Conservation (phyloP, 1,284 basidiomycete species). For the Anthracocystis panici-leucophaei region DNA sequence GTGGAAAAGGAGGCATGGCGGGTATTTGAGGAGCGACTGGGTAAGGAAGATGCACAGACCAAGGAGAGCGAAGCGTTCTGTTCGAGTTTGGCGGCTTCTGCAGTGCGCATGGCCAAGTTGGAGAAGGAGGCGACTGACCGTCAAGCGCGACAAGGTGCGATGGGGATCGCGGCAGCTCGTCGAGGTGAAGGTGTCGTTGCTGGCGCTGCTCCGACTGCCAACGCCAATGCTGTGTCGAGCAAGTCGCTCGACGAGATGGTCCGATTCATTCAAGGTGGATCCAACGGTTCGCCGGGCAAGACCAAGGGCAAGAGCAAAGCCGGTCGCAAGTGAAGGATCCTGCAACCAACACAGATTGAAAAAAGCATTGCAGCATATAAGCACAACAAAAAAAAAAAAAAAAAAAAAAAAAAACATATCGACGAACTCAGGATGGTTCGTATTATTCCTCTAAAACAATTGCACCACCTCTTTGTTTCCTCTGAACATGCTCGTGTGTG, state of each 20-base stretch:
- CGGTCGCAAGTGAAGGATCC: slow-evolving; percentile 28
- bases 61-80: slow-evolving; percentile 67
- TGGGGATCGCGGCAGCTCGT: slow-evolving; percentile 21
- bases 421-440: slow-evolving; percentile 1
- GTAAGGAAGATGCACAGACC: slow-evolving; percentile 67
- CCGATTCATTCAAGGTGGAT: slow-evolving; percentile 62
- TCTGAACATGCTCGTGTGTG: not conserved
- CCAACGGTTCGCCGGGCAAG: slow-evolving; percentile 33
- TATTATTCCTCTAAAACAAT: slow-evolving; percentile 8
- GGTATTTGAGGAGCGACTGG: slow-evolving; percentile 64
- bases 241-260: slow-evolving; percentile 65
- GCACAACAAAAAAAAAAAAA: not conserved
- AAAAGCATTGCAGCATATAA: not conserved
- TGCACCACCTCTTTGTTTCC: slow-evolving; percentile 30
- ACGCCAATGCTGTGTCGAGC: slow-evolving; percentile 14
- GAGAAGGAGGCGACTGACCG: slow-evolving; percentile 56
- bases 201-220: not conserved
- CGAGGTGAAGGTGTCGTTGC: slow-evolving; percentile 18
- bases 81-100: slow-evolving; percentile 59
- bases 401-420: not conserved
- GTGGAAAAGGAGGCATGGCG: slow-evolving; percentile 66
- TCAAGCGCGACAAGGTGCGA: slow-evolving; percentile 32
- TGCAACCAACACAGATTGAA: not conserved
- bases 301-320: slow-evolving; percentile 43
- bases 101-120: slow-evolving; percentile 64